Percentiles rank a stretch among this genome's conserved stretches.
These are phyloP conservation scores for Aquilaria sinensis DNA, from an alignment of 345 rosid genomes.

Conservation along the genomic window DNA sequence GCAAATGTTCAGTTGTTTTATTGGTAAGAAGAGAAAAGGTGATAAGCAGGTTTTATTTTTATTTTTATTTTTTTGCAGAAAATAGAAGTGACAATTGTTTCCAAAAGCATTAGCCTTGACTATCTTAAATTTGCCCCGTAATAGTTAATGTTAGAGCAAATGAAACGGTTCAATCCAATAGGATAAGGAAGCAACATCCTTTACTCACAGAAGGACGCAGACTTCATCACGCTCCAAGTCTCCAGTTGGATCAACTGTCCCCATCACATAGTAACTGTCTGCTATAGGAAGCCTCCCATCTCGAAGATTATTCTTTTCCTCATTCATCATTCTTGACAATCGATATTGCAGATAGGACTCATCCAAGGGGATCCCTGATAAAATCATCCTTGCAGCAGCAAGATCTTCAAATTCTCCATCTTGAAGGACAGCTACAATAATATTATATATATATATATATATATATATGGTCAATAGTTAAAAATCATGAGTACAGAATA, in stretches of 20 bases:
- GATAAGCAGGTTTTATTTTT: too few species aligned
- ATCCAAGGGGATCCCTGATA: slow-evolving; percentile 61
- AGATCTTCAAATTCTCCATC: slow-evolving; percentile 48
- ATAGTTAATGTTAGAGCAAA: too few species aligned
- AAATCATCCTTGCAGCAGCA: slow-evolving; percentile 40
- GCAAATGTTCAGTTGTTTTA: too few species aligned
- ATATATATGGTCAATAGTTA: too few species aligned
- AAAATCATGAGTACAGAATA: too few species aligned
- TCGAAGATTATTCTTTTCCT: slow-evolving; percentile 45
- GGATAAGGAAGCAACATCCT: neutral
- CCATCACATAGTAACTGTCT: slow-evolving; percentile 80
- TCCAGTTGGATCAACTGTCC: slow-evolving; percentile 79
- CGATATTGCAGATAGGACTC: slow-evolving; percentile 50
- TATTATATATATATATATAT: too few species aligned
- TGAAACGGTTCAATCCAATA: neutral
- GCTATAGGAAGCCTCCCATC: slow-evolving; percentile 56
- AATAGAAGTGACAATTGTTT: too few species aligned
- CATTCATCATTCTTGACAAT: slow-evolving; percentile 30
- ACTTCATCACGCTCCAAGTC: slow-evolving; percentile 60
- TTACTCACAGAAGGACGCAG: slow-evolving; percentile 68
- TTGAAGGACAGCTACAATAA: slow-evolving; percentile 38
- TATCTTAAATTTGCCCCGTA: too few species aligned
- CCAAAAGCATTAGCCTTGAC: too few species aligned
- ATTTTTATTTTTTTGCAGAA: too few species aligned
- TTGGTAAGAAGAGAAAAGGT: too few species aligned